Evolutionary conservation across 2,329 filamentous ascomycete species (phyloP).

Genomic region (Dothistroma pini): DNA sequence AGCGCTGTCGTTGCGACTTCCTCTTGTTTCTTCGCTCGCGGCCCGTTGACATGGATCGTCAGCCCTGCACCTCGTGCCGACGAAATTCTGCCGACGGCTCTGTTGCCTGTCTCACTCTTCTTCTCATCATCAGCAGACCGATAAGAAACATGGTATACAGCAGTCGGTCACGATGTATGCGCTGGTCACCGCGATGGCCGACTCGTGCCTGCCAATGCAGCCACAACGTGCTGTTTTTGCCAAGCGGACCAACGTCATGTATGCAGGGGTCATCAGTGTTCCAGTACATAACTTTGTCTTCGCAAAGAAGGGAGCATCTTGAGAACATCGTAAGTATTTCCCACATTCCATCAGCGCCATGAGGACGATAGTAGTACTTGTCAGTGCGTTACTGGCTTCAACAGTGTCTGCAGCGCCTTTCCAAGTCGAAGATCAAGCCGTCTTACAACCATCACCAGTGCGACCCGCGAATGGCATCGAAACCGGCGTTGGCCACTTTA

Average conservation of each 20-base stretch:
- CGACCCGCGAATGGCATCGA: conserved; percentile 34
- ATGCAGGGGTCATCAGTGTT: neutral
- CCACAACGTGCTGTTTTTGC: neutral
- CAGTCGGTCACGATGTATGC: neutral
- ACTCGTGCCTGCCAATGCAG: neutral
- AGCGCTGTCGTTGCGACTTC: too few relatives aligned
- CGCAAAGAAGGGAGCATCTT: neutral
- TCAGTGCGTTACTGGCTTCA: conserved; percentile 7
- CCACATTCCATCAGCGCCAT: neutral
- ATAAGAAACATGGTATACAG: neutral
- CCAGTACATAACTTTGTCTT: neutral
- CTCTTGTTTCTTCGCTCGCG: too few relatives aligned
- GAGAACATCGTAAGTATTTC: neutral
- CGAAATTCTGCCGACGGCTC: neutral
- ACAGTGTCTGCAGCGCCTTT: conserved; percentile 9
- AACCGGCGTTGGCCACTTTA: conserved; percentile 47
- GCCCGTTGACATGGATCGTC: too few relatives aligned
- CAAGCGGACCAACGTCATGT: neutral
- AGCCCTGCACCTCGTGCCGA: too few relatives aligned
- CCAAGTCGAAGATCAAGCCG: conserved; percentile 8
- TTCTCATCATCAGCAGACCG: neutral
- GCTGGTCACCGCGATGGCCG: neutral
- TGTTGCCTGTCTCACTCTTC: neutral
- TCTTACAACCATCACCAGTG: conserved; percentile 9
- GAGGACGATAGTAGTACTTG: neutral